Percentiles rank a stretch among this genome's conserved stretches.
These are phyloP conservation scores for Zasmidium angulare DNA, from an alignment of 2,329 filamentous ascomycete species.

Conservation along the genomic window DNA sequence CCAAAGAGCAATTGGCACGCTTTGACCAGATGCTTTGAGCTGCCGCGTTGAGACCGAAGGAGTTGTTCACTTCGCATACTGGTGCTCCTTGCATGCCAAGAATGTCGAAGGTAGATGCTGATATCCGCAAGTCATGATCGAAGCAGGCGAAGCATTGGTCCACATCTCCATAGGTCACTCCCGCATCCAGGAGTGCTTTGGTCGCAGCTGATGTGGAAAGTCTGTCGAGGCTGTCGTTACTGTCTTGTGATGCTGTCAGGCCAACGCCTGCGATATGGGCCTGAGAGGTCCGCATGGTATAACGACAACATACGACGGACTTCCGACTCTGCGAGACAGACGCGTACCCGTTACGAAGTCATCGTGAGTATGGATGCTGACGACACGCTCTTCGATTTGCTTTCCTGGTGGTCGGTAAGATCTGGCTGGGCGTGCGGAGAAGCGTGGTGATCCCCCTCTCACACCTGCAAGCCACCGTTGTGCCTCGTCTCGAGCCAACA, in stretches of 20 bases:
- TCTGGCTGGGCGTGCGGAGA: background rate
- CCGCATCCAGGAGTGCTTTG: conserved; percentile 30
- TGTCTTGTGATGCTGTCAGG: conserved; percentile 7
- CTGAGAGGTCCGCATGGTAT: conserved; percentile 18
- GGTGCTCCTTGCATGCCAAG: conserved; percentile 25
- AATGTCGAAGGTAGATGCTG: conserved; percentile 18
- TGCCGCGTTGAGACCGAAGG: conserved; percentile 22
- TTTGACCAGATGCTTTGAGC: conserved; percentile 20
- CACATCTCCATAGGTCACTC: conserved; percentile 27
- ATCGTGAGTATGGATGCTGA: background rate
- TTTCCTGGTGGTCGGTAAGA: background rate
- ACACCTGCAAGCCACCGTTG: background rate
- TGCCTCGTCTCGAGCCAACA: background rate
- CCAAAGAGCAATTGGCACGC: conserved; percentile 22
- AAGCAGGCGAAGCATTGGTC: conserved; percentile 23
- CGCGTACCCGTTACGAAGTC: background rate
- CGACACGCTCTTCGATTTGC: background rate
- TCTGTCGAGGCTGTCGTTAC: conserved; percentile 4
- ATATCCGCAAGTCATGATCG: conserved; percentile 17
- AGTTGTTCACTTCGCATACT: conserved; percentile 20
- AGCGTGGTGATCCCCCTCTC: conserved; percentile 5
- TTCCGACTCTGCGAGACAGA: background rate
- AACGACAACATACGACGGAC: background rate
- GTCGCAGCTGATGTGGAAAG: conserved; percentile 22
- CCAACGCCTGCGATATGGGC: conserved; percentile 28